Base-by-base conservation (phyloP, 2,329 filamentous ascomycete genomes). In the Coleophoma cylindrospora region DNA sequence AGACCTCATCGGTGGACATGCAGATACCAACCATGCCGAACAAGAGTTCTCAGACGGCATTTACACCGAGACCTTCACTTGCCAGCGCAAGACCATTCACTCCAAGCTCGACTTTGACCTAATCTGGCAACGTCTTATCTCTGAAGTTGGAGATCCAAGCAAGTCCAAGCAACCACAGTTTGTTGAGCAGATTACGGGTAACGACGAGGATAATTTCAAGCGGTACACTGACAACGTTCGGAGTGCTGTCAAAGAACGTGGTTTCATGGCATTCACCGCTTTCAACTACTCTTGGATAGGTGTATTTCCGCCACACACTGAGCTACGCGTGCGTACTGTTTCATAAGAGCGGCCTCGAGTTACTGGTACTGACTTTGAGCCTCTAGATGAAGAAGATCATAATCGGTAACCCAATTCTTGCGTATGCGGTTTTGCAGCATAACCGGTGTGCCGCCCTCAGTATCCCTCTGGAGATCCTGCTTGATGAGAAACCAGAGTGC, bases 351-450 rank as follows among this genome's bases (percentile, higher is more conserved):
- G 9, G 27, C 27, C 27, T 27, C 27, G 27, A 27, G 27, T 27
- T 19, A 27, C 7, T 27, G 27, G 27, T 8, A 10, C 27, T 27
- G 27, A 27, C 27, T 10, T 27, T 27, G 9, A 27, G 27, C 27
- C 27, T 27, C 7, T 38, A 38, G 36, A 17, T 38, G 36, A 57
- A 51, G 38, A 33, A 58, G 34, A 50, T 61, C 27, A 55, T 59
- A n/a, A 41, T 60, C 4, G 57, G 58, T 3, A 61, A 61, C 45
- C 55, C 59, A 11, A 34, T 61, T 1, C 54, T 59, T 21, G 58
- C 58, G 10, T 54, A 60, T 34, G 59, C 55, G 13, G 59, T 61
- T 55, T 37, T 60, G 15, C 43, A 52, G 48, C 50, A 55, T 41
- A 53, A 57, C 44, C 19, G 47, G 5, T 50, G 43, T 37, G 53